Percentiles rank a stretch among this genome's conserved stretches.
These are phyloP conservation scores for Vicia sativa DNA, from an alignment of 306 rosid species.

Conservation along the genomic window DNA sequence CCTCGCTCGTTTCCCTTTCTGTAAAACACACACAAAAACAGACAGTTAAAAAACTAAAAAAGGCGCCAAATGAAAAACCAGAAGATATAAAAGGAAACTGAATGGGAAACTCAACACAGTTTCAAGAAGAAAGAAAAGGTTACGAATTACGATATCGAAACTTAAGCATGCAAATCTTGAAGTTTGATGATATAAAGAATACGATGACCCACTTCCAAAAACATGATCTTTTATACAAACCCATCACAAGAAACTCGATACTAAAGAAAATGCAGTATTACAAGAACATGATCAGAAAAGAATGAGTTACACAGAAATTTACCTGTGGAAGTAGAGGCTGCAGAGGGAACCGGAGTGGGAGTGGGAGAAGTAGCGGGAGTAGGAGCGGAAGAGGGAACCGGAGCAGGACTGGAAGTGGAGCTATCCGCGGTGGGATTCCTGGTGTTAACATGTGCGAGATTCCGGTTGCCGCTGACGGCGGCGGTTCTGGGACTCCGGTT, in stretches of 20 bases:
- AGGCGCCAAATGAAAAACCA: too few species aligned
- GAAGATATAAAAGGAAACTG: too few species aligned
- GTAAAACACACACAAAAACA: too few species aligned
- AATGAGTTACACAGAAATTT: background rate
- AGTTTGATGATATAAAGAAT: background rate
- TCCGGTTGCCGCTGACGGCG: too few species aligned
- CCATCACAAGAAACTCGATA: background rate
- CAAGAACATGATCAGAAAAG: background rate
- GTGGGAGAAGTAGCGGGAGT: rapidly evolving
- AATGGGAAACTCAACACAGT: too few species aligned
- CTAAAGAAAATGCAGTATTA: background rate
- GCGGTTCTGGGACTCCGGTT: too few species aligned
- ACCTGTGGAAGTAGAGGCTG: background rate
- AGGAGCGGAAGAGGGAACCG: too few species aligned
- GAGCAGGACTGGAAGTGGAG: too few species aligned
- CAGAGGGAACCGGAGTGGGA: background rate
- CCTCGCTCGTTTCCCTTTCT: too few species aligned
- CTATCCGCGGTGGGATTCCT: too few species aligned
- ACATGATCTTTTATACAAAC: background rate
- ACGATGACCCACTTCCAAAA: background rate
- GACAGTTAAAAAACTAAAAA: too few species aligned
- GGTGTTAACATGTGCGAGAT: too few species aligned
- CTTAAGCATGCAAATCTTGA: background rate
- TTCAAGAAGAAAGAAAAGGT: background rate
- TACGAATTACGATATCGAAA: background rate